Conservation (phyloP, 495 filamentous ascomycete genomes). For the Penicillium argentinense region DNA sequence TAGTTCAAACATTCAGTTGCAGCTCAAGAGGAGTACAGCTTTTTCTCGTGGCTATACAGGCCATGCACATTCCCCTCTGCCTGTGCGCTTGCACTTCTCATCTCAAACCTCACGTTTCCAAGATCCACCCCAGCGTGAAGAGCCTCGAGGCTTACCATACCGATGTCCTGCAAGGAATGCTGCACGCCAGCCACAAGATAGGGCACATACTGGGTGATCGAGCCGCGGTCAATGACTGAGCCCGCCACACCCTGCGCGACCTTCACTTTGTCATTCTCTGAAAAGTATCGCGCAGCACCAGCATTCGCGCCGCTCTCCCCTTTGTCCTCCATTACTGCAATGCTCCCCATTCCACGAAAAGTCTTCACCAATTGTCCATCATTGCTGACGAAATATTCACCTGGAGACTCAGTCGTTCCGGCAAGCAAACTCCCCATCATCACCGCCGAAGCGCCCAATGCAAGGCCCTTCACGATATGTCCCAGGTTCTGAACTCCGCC, state of each 20-base stretch:
- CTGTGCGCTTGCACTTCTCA: slow-evolving; percentile 90
- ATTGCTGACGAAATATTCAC: slow-evolving; percentile 90
- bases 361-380: slow-evolving; percentile 98
- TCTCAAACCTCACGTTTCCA: slow-evolving; percentile 85
- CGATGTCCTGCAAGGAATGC: slow-evolving; percentile 96
- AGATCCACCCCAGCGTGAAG: slow-evolving; percentile 73
- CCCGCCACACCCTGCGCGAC: slow-evolving; percentile 95
- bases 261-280: slow-evolving; percentile 87
- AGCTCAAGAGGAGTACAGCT: slow-evolving; percentile 98
- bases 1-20: too few relatives aligned
- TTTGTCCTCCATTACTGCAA: slow-evolving; percentile 99
- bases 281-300: slow-evolving; percentile 97
- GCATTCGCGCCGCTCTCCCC: slow-evolving; percentile 82
- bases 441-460: slow-evolving; percentile 89
- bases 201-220: slow-evolving; percentile 89
- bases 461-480: slow-evolving; percentile 97
- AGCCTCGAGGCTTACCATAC: slow-evolving; percentile 70
- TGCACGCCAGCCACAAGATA: slow-evolving; percentile 94
- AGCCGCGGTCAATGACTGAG: slow-evolving; percentile 70
- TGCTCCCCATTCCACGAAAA: slow-evolving; percentile 97
- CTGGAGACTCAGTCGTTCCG: slow-evolving; percentile 95
- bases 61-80: slow-evolving; percentile 93
- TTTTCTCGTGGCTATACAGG: slow-evolving; percentile 98
- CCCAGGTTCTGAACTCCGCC: slow-evolving; percentile 98
- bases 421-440: slow-evolving; percentile 99